A percentile compares a stretch with the other conserved stretches of the same genome.
Conservation (phyloP, 352 stramenopile genomes). For the Thalassiosira mediterranea region DNA sequence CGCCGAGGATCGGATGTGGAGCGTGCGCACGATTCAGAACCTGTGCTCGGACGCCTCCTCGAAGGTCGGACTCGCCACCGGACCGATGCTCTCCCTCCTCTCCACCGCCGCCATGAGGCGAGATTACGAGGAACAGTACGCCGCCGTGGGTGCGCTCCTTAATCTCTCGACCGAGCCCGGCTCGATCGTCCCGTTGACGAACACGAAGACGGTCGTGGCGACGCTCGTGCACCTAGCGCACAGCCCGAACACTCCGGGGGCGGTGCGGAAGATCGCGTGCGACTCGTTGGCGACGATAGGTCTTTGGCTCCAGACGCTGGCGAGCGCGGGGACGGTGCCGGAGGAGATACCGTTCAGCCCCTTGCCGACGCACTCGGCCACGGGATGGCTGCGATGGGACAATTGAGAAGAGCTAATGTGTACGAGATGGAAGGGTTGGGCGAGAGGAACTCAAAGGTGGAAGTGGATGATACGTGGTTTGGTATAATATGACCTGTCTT, state of each 20-base stretch:
- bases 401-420: too few relatives aligned
- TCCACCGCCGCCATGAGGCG: conserved; percentile 65
- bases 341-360: conserved; percentile 52
- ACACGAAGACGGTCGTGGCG: conserved; percentile 76
- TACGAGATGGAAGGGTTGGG: too few relatives aligned
- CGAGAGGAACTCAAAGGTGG: too few relatives aligned
- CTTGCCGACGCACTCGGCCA: conserved; percentile 68
- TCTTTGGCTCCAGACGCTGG: conserved; percentile 78
- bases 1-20: conserved; percentile 63
- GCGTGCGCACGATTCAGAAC: conserved; percentile 74
- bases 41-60: conserved; percentile 61
- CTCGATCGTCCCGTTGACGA: conserved; percentile 74
- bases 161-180: conserved; percentile 81
- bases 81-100: conserved; percentile 56
- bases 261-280: conserved; percentile 67
- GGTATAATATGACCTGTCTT: too few relatives aligned
- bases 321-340: conserved; percentile 65
- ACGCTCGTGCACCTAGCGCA: conserved; percentile 77
- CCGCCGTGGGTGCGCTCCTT: conserved; percentile 64
- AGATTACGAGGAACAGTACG: conserved; percentile 66
- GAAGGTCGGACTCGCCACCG: conserved; percentile 60
- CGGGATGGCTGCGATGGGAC: conserved; percentile 80
- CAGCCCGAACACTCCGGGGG: conserved; percentile 49
- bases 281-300: conserved; percentile 72
- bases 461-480: too few relatives aligned